Percentiles rank a stretch among this genome's conserved stretches.
phyloP scores from a whole-genome alignment of 1,284 basidiomycete genomes.

The Boletus mariae region DNA sequence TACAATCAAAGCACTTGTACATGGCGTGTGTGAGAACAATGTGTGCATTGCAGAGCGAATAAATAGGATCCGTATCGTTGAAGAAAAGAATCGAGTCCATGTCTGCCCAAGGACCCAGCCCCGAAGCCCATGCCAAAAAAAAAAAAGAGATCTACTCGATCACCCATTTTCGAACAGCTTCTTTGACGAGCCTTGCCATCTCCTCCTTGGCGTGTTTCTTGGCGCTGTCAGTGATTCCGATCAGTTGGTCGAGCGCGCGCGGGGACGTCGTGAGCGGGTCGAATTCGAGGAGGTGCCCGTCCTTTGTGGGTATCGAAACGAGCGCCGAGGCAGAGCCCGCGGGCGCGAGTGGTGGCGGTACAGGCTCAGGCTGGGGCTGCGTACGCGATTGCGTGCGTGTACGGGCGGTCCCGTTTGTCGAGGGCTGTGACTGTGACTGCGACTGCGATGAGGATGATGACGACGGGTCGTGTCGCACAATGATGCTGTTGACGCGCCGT shows the following conservation, averaged over 20 bases:
- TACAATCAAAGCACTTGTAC: conserved; percentile 14
- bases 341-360: conserved; percentile 35
- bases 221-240: conserved; percentile 73
- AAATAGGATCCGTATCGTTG: conserved; percentile 15
- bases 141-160: conserved; percentile 20
- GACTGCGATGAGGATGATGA: conserved; percentile 13
- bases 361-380: not conserved
- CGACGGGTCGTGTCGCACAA: conserved; percentile 54
- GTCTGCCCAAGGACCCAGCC: not conserved
- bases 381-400: not conserved
- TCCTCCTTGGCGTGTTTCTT: conserved; percentile 77
- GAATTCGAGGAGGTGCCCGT: conserved; percentile 75
- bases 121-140: not conserved
- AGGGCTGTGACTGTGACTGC: not conserved
- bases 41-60: conserved; percentile 11
- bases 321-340: conserved; percentile 37
- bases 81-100: not conserved
- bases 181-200: conserved; percentile 64
- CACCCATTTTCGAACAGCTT: conserved; percentile 72
- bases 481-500: conserved; percentile 57
- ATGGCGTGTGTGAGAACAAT: not conserved
- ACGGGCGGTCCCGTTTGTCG: conserved; percentile 6
- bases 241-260: conserved; percentile 61
- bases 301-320: conserved; percentile 68
- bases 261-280: conserved; percentile 72